Evolutionary conservation across 139 green algal species (phyloP), one percentile per base, ranked within the genome.

Genomic region (Astrephomene gubernaculifera): DNA sequence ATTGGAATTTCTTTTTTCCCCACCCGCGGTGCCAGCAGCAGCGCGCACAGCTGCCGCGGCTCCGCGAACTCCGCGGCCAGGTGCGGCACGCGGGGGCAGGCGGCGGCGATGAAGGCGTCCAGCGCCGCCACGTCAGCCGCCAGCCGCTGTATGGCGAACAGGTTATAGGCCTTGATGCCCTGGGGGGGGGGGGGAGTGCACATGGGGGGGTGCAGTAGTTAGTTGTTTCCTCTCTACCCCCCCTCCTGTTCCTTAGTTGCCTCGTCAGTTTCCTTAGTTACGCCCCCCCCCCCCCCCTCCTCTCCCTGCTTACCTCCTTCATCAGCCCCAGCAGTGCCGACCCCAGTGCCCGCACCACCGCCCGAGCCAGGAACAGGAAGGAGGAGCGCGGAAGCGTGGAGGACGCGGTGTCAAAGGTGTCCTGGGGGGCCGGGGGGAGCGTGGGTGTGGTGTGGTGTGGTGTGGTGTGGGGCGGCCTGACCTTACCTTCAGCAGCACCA

Each of bases 81-180:
- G 6, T 53, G 41, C 2, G 57, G 45, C 57, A 90, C 68, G 10
- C 49, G 44, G n/a, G 21, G 36, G 41, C 9, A 33, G 65, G 7
- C 21, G 43, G 9, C 33, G 44, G 53, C 41, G 45, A 87, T 67
- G 31, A 87, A 89, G 31, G 71, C 49, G 86, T 93, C 78, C 31
- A 96, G 69, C 19, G 83, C 86, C 0, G 71, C 81, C 17, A 96
- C 12, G 72, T 97, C 93, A 2, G 38, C 57, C 19, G 87, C 73
- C 71, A 97, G 90, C 10, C 86, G 86, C 87, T 94, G 84, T 29
- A 95, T 60, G 3, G 89, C 92, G 83, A 93, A 94, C 80, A 96
- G 89, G 91, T 96, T 97, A 89, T 89, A 94, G 29, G 73, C 91
- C 17, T 88, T 90, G n/a, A 94, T 76, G 31, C 49, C 85, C 35